Conservation (phyloP, 495 filamentous ascomycete species). For the Clohesyomyces aquaticus region DNA sequence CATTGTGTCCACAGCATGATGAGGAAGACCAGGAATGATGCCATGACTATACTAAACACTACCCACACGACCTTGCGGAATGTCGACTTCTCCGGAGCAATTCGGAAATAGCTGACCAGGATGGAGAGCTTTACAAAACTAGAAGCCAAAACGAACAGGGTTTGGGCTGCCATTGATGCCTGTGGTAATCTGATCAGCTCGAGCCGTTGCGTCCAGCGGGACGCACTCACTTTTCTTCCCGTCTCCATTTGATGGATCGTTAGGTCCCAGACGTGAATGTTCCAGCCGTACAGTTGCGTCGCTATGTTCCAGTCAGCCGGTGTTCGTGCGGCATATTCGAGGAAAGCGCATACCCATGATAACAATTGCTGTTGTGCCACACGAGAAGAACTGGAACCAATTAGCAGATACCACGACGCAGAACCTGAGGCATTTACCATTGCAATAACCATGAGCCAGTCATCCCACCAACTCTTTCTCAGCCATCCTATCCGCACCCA, state of each 20-base stretch:
- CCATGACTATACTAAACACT: conserved; percentile 33
- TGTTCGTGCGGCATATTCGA: neutral
- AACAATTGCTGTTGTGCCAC: conserved; percentile 33
- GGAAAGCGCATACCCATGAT: conserved; percentile 23
- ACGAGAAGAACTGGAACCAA: conserved; percentile 34
- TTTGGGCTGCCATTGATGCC: conserved; percentile 40
- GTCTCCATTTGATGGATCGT: conserved; percentile 23
- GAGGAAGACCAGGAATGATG: conserved; percentile 37
- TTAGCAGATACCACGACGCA: too few species aligned
- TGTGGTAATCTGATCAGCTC: conserved; percentile 14
- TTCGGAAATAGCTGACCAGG: conserved; percentile 40
- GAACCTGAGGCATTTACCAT: too few species aligned
- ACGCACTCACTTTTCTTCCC: conserved; percentile 35
- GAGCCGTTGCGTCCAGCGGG: neutral
- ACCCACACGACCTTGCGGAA: conserved; percentile 37
- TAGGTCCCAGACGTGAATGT: conserved; percentile 41
- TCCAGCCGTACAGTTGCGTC: conserved; percentile 40
- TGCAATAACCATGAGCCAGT: conserved; percentile 37
- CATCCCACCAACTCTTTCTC: conserved; percentile 39
- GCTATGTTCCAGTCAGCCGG: neutral
- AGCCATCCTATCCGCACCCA: conserved; percentile 35
- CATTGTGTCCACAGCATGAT: conserved; percentile 36
- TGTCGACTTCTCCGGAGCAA: conserved; percentile 33
- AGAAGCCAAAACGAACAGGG: conserved; percentile 37
- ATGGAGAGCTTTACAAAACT: conserved; percentile 43